These are phyloP conservation scores for Cutaneotrichosporon sp. DNA, from an alignment of 1,284 basidiomycete genomes.

Conservation along the genomic window DNA sequence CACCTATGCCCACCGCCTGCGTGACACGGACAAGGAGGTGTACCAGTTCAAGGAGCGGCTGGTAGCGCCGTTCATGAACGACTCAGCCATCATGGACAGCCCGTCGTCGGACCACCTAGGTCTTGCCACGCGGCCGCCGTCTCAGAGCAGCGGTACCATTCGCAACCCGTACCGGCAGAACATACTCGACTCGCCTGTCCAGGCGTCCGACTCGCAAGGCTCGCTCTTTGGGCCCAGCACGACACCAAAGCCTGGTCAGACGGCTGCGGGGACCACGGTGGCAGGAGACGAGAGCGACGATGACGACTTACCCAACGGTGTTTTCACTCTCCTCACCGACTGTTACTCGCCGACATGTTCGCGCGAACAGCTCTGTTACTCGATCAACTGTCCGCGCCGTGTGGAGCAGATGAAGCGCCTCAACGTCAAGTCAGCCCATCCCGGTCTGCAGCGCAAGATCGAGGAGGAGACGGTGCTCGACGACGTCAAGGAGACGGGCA, in stretches of 20 bases:
- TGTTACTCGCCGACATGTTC: slow-evolving; percentile 99
- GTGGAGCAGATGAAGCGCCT: slow-evolving; percentile 90
- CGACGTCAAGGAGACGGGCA: slow-evolving; percentile 73
- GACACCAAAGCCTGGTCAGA: neutral
- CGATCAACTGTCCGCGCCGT: slow-evolving; percentile 90
- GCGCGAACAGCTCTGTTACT: slow-evolving; percentile 88
- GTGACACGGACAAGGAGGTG: slow-evolving; percentile 84
- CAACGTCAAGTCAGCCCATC: slow-evolving; percentile 81
- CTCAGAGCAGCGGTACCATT: slow-evolving; percentile 29
- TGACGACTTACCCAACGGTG: slow-evolving; percentile 80
- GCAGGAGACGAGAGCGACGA: slow-evolving; percentile 41
- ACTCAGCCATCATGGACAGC: slow-evolving; percentile 30
- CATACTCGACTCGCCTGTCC: slow-evolving; percentile 10
- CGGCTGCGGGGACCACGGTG: neutral
- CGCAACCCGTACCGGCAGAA: slow-evolving; percentile 6
- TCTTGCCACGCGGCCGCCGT: slow-evolving; percentile 24
- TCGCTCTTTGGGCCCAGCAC: slow-evolving; percentile 25
- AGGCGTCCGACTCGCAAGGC: slow-evolving; percentile 24
- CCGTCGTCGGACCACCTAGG: slow-evolving; percentile 29
- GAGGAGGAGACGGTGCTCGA: slow-evolving; percentile 81
- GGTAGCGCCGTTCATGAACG: slow-evolving; percentile 45
- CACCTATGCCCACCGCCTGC: slow-evolving; percentile 92
- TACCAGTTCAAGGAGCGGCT: slow-evolving; percentile 75
- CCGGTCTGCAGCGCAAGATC: slow-evolving; percentile 70
- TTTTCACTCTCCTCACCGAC: slow-evolving; percentile 94